These are phyloP conservation scores for Nicotiana rustica DNA, from an alignment of 305 asterid genomes.

Conservation along the genomic window DNA sequence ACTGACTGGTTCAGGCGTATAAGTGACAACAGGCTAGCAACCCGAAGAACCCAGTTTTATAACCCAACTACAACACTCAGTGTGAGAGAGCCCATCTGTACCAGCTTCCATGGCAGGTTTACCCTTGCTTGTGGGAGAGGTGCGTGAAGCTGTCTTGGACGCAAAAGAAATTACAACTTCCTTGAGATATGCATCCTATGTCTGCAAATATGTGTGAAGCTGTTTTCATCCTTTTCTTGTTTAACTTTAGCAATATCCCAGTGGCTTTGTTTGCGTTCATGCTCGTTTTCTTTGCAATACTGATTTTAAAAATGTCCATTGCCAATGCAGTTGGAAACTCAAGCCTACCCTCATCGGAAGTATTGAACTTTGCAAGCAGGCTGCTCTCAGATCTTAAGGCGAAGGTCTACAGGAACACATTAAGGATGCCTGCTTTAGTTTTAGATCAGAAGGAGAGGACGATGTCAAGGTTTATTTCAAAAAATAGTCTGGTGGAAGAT, in stretches of 20 bases:
- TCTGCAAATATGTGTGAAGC: not conserved
- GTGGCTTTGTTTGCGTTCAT: constrained; percentile 8
- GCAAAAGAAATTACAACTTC: not conserved
- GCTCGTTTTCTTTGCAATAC: constrained; percentile 9
- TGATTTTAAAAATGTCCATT: constrained; percentile 33
- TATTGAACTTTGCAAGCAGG: constrained; percentile 55
- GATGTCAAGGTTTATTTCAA: constrained; percentile 72
- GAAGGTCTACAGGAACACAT: constrained; percentile 65
- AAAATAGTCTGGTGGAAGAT: constrained; percentile 88
- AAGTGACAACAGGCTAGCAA: constrained; percentile 23
- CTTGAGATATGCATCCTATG: not conserved
- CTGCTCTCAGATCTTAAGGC: constrained; percentile 67
- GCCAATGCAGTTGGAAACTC: constrained; percentile 69
- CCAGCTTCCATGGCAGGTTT: not conserved
- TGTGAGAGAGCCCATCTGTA: not conserved
- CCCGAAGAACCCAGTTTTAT: not conserved
- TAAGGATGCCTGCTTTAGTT: constrained; percentile 92
- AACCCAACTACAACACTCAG: not conserved
- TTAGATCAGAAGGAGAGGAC: constrained; percentile 70
- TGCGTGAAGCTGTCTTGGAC: not conserved
- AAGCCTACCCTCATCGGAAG: constrained; percentile 63
- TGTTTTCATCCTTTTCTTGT: not conserved
- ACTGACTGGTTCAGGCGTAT: constrained; percentile 22
- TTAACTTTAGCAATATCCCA: not conserved
- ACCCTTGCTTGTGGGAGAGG: not conserved